Evolutionary conservation across 2,329 filamentous ascomycete genomes (phyloP).

Genomic region (Neopestalotiopsis sp.): DNA sequence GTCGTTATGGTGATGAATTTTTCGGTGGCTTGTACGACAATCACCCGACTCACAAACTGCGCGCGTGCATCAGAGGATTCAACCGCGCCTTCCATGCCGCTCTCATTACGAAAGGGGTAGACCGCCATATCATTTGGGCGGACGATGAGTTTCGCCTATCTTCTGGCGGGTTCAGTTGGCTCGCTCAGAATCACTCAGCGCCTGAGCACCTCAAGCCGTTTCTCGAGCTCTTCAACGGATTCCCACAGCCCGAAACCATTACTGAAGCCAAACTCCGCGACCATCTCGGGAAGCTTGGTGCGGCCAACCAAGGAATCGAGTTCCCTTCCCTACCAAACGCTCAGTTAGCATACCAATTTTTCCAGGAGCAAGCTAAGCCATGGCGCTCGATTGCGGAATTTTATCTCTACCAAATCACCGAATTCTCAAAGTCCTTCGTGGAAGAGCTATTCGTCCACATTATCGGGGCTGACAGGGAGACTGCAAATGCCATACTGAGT

Average conservation of each 20-base stretch:
- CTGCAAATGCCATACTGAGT: constrained; percentile 3
- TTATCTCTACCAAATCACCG: constrained; percentile 19
- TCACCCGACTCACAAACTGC: constrained; percentile 33
- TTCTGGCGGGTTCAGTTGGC: not conserved
- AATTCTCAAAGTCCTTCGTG: constrained; percentile 21
- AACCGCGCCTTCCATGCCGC: constrained; percentile 37
- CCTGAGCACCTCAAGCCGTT: constrained; percentile 38
- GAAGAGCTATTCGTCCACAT: constrained; percentile 21
- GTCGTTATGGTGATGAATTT: constrained; percentile 45
- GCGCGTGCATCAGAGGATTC: constrained; percentile 37
- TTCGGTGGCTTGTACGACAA: constrained; percentile 39
- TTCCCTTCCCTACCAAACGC: constrained; percentile 21
- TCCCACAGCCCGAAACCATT: constrained; percentile 33
- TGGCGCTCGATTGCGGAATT: constrained; percentile 20
- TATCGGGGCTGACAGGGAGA: constrained; percentile 16
- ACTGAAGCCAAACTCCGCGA: constrained; percentile 23
- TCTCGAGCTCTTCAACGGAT: constrained; percentile 35
- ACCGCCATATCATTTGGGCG: constrained; percentile 25
- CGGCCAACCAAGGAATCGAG: constrained; percentile 22
- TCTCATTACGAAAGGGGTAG: constrained; percentile 34
- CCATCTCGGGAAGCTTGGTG: constrained; percentile 21
- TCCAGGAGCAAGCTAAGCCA: constrained; percentile 18
- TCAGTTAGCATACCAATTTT: constrained; percentile 19
- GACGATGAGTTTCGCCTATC: not conserved
- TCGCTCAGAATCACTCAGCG: not conserved